These are phyloP conservation scores for Phytophthora megakarya DNA, from an alignment of 352 stramenopile genomes.

Conservation along the genomic window DNA sequence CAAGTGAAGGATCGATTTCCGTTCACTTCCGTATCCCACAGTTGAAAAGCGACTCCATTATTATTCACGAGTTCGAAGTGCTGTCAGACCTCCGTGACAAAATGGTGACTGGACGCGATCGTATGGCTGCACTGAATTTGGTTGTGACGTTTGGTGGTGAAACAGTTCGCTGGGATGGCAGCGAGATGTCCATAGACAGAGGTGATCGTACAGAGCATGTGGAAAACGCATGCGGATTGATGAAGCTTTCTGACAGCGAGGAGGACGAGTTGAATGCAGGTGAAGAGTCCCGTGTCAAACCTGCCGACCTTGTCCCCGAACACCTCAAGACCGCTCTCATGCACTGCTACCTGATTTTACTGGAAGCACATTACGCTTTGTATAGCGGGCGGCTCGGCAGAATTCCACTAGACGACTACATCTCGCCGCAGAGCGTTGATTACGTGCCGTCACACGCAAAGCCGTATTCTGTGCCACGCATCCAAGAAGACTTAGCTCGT, in stretches of 20 bases:
- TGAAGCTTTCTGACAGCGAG: neutral
- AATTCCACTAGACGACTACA: constrained; percentile 3
- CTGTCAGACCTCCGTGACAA: neutral
- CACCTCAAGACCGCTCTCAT: neutral
- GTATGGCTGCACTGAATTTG: neutral
- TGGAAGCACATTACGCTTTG: constrained; percentile 4
- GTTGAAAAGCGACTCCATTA: constrained; percentile 2
- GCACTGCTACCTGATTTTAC: constrained; percentile 5
- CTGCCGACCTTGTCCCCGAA: neutral
- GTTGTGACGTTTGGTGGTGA: neutral
- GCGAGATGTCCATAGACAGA: neutral
- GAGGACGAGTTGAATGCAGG: neutral
- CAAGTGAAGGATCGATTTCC: neutral
- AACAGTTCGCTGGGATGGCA: neutral
- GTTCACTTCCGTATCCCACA: neutral
- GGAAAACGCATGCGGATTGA: neutral
- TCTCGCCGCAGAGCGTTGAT: neutral
- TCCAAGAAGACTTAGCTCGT: neutral
- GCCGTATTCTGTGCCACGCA: constrained; percentile 1
- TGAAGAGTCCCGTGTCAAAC: neutral
- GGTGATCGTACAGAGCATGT: too few species aligned
- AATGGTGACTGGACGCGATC: constrained; percentile 1
- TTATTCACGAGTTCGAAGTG: constrained; percentile 1
- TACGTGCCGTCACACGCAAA: constrained; percentile 2
- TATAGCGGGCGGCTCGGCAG: neutral